A percentile compares a stretch with the other conserved stretches of the same genome.
Evolutionary conservation across 306 rosid species (phyloP).

Genomic region (Trichosanthes cucumerina): DNA sequence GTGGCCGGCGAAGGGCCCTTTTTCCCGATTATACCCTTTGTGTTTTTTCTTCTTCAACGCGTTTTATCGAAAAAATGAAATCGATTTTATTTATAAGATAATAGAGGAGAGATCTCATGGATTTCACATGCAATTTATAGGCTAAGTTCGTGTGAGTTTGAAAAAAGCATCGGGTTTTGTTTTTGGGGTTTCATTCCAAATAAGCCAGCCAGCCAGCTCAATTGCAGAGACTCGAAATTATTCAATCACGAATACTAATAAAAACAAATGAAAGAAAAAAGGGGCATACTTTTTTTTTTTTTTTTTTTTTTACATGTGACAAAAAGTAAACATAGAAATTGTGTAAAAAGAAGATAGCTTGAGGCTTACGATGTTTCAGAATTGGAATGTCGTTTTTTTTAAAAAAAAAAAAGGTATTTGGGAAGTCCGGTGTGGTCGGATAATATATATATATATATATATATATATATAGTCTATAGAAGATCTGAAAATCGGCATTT

Average conservation of each 20-base stretch:
- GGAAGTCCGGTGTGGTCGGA: neutral
- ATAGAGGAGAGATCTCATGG: neutral
- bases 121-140: neutral
- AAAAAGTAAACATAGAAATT: neutral
- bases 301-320: conserved; percentile 1
- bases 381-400: neutral
- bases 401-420: neutral
- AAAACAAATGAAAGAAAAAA: neutral
- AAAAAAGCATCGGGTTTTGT: neutral
- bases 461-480: neutral
- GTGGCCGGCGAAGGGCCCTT: conserved; percentile 3
- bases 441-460: neutral
- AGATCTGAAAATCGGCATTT: no score
- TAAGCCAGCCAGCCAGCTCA: neutral
- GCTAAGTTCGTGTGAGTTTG: neutral
- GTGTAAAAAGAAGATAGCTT: neutral
- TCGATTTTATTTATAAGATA: no score
- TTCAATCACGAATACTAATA: neutral
- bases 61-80: neutral
- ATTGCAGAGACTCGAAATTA: neutral
- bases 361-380: neutral
- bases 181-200: conserved; percentile 1
- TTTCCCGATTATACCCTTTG: neutral
- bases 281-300: no score
- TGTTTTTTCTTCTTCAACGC: neutral